Evolutionary conservation across 2,329 filamentous ascomycete genomes (phyloP), one percentile per base, ranked within the genome.

Genomic region (Cryphonectria radicalis): DNA sequence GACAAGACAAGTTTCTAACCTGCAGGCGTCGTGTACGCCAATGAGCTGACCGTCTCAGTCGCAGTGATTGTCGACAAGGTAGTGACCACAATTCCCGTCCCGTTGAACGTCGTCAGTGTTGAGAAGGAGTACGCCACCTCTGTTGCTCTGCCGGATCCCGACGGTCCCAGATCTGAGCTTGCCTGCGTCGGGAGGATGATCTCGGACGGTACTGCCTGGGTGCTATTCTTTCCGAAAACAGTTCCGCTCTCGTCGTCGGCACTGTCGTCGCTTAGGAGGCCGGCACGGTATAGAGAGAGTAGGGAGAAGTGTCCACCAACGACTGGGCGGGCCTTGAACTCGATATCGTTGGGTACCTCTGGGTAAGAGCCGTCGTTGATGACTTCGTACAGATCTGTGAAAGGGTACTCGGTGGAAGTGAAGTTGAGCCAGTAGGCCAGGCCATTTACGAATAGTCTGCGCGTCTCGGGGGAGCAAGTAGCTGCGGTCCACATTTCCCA

Each of bases 401-500:
- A 88, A 0, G 91, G 88, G 2, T 87, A 83, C 76, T 91, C 87
- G 0, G 85, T 92, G 5, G 76, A 80, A 0, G 91, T 93, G 77
- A 91, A 88, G 76, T 93, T 93, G 70, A 93, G 80, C 91, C 91
- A 93, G 74, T 82, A 83, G 0, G 90, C 90, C 11, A 92, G 86
- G 1, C 86, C 84, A 68, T 91, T 85, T 55, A 93, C 80, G 71
- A 93, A 91, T 74, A 89, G 84, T 0, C 83, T 81, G 53, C 91
- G 84, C 3, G 89, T 89, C 63, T 81, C 78, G 69, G 84, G 82
- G 43, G 84, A 84, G 3, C 89, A 86, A 0, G 92, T 89, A 0
- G 91, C 90, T 67, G 91, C 91, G 3, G 90, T 87, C 81, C 92
- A 91, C 78, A 93, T 89, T 76, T 92, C 89, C 91, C 91, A 93